phyloP scores from a whole-genome alignment of 805 yeast species.

The Kazachstania kunashirensis region DNA sequence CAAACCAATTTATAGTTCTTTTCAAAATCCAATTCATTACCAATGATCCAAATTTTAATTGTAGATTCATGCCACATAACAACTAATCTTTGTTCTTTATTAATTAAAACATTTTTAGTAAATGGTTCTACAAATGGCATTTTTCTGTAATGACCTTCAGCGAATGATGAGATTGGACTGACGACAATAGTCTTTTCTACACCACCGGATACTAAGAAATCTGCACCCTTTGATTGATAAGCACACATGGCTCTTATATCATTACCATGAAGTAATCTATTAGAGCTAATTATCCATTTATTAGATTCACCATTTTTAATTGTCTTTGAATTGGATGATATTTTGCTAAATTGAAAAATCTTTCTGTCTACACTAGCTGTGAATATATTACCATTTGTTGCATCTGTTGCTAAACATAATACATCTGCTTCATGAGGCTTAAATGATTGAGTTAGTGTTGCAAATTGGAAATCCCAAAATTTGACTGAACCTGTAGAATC shows the following conservation, averaged over 20 bases:
- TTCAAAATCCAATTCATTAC: constrained; percentile 22
- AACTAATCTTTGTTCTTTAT: constrained; percentile 41
- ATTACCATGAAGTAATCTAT: constrained; percentile 72
- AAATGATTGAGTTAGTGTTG: constrained; percentile 71
- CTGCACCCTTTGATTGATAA: constrained; percentile 58
- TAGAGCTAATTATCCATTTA: constrained; percentile 71
- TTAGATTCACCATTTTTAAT: constrained; percentile 10
- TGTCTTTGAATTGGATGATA: constrained; percentile 17
- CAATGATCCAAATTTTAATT: constrained; percentile 70
- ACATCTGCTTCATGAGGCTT: constrained; percentile 88
- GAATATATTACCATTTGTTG: constrained; percentile 54
- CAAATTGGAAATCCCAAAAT: constrained; percentile 79
- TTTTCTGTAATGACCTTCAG: constrained; percentile 61
- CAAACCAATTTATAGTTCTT: constrained; percentile 43
- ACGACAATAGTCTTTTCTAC: constrained; percentile 60
- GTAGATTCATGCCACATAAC: constrained; percentile 72
- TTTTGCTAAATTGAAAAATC: constrained; percentile 54
- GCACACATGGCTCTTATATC: constrained; percentile 73
- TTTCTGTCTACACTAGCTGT: constrained; percentile 92
- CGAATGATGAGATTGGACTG: constrained; percentile 56
- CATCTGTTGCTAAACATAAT: constrained; percentile 55
- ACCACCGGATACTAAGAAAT: constrained; percentile 73
- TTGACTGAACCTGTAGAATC: constrained; percentile 93
- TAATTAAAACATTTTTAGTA: constrained; percentile 41
- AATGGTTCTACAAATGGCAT: constrained; percentile 52